Conservation (phyloP, 2,329 filamentous ascomycete species). For the Botryotinia globosa region DNA sequence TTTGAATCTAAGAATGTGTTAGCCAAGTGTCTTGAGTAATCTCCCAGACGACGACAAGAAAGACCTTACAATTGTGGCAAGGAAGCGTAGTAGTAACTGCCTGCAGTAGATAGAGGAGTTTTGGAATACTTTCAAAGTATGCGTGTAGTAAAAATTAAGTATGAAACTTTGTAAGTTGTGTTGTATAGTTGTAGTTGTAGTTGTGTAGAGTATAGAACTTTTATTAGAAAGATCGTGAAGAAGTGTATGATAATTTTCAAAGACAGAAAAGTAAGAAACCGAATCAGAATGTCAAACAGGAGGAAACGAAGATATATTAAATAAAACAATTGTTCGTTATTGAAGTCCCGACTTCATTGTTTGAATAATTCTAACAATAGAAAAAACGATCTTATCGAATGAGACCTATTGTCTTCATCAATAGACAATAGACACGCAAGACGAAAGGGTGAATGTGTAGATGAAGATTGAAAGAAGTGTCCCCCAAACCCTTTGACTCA, state of each 20-base stretch:
- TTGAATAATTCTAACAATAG: slow-evolving; percentile 26
- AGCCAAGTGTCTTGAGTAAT: not conserved
- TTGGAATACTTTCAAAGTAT: slow-evolving; percentile 23
- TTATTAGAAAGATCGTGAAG: slow-evolving; percentile 21
- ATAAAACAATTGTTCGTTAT: slow-evolving; percentile 24
- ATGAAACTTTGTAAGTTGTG: slow-evolving; percentile 28
- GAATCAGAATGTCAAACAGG: not conserved
- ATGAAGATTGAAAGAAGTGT: slow-evolving; percentile 21
- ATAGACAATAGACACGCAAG: not conserved
- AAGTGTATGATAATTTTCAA: slow-evolving; percentile 21
- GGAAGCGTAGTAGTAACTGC: slow-evolving; percentile 32
- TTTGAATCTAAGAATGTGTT: slow-evolving; percentile 6
- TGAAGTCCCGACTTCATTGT: slow-evolving; percentile 30
- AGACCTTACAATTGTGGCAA: slow-evolving; percentile 18
- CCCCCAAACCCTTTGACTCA: not conserved
- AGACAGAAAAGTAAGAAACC: not conserved
- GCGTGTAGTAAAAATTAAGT: slow-evolving; percentile 15
- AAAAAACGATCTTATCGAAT: slow-evolving; percentile 21
- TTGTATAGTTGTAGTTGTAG: slow-evolving; percentile 11
- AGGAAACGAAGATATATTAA: slow-evolving; percentile 10
- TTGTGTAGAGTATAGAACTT: slow-evolving; percentile 9
- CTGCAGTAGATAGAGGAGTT: slow-evolving; percentile 31
- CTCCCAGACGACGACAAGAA: not conserved
- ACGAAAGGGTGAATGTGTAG: slow-evolving; percentile 17
- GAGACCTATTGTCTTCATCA: not conserved